phyloP scores from a whole-genome alignment of 768 basidiomycete species.

The Tricholoma sp. region DNA sequence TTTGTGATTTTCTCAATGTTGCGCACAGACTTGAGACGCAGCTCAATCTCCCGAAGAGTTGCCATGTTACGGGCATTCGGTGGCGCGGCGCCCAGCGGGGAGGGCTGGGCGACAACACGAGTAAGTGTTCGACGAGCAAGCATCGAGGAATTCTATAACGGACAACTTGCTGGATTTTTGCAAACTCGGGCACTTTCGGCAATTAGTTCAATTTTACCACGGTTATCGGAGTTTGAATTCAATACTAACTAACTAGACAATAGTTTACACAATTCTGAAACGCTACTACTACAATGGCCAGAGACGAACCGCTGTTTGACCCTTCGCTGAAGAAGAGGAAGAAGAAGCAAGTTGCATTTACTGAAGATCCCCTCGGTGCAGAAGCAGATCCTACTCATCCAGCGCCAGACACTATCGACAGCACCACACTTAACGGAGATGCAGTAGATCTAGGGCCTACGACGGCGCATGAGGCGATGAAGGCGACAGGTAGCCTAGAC shows the following conservation, averaged over 20 bases:
- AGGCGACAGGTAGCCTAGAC: constrained; percentile 36
- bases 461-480: constrained; percentile 75
- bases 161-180: constrained; percentile 15
- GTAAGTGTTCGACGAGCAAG: constrained; percentile 43
- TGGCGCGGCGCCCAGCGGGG: constrained; percentile 38
- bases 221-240: constrained; percentile 20
- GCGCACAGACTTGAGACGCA: constrained; percentile 91
- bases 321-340: constrained; percentile 82
- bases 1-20: constrained; percentile 99
- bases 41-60: constrained; percentile 95
- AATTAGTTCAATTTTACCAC: constrained; percentile 29
- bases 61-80: constrained; percentile 82
- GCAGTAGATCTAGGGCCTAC: constrained; percentile 71
- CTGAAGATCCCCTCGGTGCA: constrained; percentile 76
- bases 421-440: constrained; percentile 63
- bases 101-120: constrained; percentile 32
- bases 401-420: constrained; percentile 68
- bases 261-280: background rate
- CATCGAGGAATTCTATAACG: constrained; percentile 30
- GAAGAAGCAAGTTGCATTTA: constrained; percentile 84
- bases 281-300: constrained; percentile 35
- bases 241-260: background rate
- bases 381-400: constrained; percentile 81
- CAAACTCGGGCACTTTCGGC: constrained; percentile 39
- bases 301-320: constrained; percentile 77